phyloP scores from a whole-genome alignment of 208 protist genomes.

The Trypanosoma mega region DNA sequence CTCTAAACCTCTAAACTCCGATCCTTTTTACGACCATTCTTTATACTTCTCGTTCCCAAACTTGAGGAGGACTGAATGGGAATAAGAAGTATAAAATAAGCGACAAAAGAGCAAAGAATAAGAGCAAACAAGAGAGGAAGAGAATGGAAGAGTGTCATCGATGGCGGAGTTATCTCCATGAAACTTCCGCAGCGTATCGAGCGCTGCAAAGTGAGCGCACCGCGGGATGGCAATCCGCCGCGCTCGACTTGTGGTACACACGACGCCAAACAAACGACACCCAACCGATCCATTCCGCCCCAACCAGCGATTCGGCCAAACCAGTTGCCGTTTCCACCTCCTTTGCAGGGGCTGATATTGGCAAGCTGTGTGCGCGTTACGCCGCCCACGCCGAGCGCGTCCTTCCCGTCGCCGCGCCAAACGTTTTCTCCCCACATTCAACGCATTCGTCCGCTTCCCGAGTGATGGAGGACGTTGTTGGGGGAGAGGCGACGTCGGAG shows the following conservation, averaged over 20 bases:
- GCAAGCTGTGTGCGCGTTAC: slow-evolving; percentile 50
- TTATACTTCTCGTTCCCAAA: too few species aligned
- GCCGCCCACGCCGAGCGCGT: slow-evolving; percentile 47
- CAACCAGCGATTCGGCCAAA: background rate
- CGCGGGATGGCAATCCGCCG: slow-evolving; percentile 51
- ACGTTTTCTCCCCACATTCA: slow-evolving; percentile 20
- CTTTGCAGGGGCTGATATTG: slow-evolving; percentile 49
- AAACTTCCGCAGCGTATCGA: slow-evolving; percentile 34
- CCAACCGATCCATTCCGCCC: too few species aligned
- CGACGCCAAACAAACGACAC: slow-evolving; percentile 19
- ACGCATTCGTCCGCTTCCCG: background rate
- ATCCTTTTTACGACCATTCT: too few species aligned
- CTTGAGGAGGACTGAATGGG: too few species aligned
- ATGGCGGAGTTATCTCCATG: slow-evolving; percentile 42
- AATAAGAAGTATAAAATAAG: too few species aligned
- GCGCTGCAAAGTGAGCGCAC: slow-evolving; percentile 50
- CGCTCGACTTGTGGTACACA: slow-evolving; percentile 69
- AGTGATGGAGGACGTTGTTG: background rate
- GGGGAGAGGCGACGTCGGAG: too few species aligned
- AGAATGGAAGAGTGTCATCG: slow-evolving; percentile 2
- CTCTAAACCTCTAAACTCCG: too few species aligned
- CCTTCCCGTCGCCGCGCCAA: slow-evolving; percentile 19
- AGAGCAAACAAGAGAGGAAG: too few species aligned
- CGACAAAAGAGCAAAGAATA: too few species aligned
- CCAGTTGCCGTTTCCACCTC: slow-evolving; percentile 19